These are phyloP conservation scores for Sambucus nigra DNA, from an alignment of 129 eudicot genomes.

Conservation along the genomic window DNA sequence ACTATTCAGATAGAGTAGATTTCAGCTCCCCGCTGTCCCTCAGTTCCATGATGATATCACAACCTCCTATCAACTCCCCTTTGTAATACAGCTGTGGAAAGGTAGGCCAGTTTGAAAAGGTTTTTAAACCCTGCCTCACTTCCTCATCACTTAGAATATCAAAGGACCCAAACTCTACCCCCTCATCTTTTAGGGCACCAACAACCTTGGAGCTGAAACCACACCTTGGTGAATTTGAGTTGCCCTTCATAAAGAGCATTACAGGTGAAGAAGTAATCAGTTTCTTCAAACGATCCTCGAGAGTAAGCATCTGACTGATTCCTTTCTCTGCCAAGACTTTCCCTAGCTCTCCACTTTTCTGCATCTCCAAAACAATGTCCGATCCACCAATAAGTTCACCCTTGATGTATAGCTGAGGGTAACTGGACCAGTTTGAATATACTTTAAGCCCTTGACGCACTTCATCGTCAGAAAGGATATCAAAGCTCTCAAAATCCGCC, in stretches of 20 bases:
- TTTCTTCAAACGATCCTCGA: slow-evolving; percentile 57
- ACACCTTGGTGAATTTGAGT: slow-evolving; percentile 71
- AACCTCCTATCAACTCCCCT: slow-evolving; percentile 95
- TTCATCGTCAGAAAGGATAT: slow-evolving; percentile 75
- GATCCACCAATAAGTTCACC: slow-evolving; percentile 94
- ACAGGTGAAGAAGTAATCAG: slow-evolving; percentile 47
- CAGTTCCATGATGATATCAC: slow-evolving; percentile 86
- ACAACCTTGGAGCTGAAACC: slow-evolving; percentile 98
- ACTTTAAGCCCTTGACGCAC: slow-evolving; percentile 92
- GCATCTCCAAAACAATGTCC: slow-evolving; percentile 91
- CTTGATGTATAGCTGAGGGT: slow-evolving; percentile 88
- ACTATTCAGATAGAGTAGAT: slow-evolving; percentile 72
- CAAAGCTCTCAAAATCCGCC: slow-evolving; percentile 60
- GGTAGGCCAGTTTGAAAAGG: slow-evolving; percentile 89
- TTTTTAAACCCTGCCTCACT: slow-evolving; percentile 85
- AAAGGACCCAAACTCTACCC: slow-evolving; percentile 73
- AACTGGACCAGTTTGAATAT: slow-evolving; percentile 94
- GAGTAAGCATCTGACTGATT: slow-evolving; percentile 24
- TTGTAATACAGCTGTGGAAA: slow-evolving; percentile 89
- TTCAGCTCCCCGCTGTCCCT: slow-evolving; percentile 60
- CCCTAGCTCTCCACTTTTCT: slow-evolving; percentile 87
- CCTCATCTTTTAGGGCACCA: slow-evolving; percentile 63
- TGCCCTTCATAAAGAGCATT: slow-evolving; percentile 94
- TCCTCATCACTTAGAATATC: slow-evolving; percentile 80
- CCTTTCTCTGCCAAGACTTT: slow-evolving; percentile 65